phyloP scores from a whole-genome alignment of 169 alveolate genomes.

The Cryptosporidium felis region DNA sequence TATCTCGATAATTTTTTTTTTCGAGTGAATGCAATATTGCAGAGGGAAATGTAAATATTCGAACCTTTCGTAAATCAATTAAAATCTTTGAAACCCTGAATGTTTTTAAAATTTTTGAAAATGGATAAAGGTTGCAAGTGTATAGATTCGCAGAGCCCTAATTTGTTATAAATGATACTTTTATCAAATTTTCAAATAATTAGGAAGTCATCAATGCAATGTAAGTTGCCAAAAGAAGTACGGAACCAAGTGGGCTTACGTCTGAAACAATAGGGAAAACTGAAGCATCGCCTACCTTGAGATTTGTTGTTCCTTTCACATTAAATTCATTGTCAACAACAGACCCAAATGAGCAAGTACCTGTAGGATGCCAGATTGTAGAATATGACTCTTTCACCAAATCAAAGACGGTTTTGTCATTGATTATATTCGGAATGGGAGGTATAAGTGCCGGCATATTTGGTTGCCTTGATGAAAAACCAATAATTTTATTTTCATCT shows the following conservation, averaged over 20 bases:
- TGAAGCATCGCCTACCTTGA: conserved; percentile 67
- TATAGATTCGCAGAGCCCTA: too few relatives aligned
- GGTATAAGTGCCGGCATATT: conserved; percentile 57
- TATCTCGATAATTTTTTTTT: too few relatives aligned
- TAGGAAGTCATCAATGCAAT: conserved; percentile 42
- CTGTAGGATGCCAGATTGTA: conserved; percentile 71
- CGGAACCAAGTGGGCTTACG: conserved; percentile 71
- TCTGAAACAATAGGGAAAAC: conserved; percentile 58
- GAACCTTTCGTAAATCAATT: too few relatives aligned
- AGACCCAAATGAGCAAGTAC: conserved; percentile 67
- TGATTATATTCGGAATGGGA: conserved; percentile 48
- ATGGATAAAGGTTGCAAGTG: too few relatives aligned
- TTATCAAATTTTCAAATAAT: too few relatives aligned
- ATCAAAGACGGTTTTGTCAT: conserved; percentile 58
- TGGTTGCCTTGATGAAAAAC: conserved; percentile 41
- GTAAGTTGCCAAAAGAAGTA: conserved; percentile 40
- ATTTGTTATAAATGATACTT: too few relatives aligned
- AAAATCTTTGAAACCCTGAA: too few relatives aligned
- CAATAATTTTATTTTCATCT: conserved; percentile 20
- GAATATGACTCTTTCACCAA: conserved; percentile 64
- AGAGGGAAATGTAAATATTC: too few relatives aligned
- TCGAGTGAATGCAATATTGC: too few relatives aligned
- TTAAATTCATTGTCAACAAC: conserved; percentile 47
- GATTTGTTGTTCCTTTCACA: conserved; percentile 52
- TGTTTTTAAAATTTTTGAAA: too few relatives aligned